These are phyloP conservation scores for Tuber microsphaerosporum DNA, from an alignment of 495 filamentous ascomycete genomes.

Conservation along the genomic window DNA sequence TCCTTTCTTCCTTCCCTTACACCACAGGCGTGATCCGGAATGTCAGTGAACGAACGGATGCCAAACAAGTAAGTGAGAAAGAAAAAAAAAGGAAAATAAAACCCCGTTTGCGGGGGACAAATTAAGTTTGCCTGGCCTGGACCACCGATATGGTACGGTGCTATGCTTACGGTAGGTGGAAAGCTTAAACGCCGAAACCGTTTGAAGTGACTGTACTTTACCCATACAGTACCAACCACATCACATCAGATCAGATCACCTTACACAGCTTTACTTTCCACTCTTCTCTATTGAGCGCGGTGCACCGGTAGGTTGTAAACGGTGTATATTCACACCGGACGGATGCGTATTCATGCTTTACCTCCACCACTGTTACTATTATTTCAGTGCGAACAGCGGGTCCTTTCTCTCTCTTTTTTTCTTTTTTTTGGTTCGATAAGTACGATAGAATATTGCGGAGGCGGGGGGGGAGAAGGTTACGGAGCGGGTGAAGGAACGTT, in stretches of 20 bases:
- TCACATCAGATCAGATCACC: not conserved
- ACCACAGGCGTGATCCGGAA: not conserved
- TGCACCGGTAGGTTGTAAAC: not conserved
- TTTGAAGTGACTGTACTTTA: not conserved
- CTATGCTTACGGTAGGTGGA: not conserved
- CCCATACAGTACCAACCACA: not conserved
- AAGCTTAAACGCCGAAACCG: not conserved
- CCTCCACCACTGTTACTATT: not conserved
- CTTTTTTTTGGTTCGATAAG: too few species aligned
- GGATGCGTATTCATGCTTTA: not conserved
- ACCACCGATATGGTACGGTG: not conserved
- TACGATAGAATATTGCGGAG: too few species aligned
- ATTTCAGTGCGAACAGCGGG: too few species aligned
- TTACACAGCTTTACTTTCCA: not conserved
- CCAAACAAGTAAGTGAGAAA: not conserved
- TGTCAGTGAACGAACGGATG: not conserved
- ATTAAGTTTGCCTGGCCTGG: not conserved
- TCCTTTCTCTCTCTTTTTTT: too few species aligned
- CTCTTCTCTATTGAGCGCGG: not conserved
- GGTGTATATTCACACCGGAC: not conserved
- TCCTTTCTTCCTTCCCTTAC: not conserved
- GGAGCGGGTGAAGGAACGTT: too few species aligned
- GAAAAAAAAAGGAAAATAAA: not conserved
- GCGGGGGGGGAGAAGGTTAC: too few species aligned
- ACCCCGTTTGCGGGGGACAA: not conserved